Evolutionary conservation across 2,329 filamentous ascomycete species (phyloP), one percentile per base, ranked within the genome.

Genomic region (Venturia asperata): DNA sequence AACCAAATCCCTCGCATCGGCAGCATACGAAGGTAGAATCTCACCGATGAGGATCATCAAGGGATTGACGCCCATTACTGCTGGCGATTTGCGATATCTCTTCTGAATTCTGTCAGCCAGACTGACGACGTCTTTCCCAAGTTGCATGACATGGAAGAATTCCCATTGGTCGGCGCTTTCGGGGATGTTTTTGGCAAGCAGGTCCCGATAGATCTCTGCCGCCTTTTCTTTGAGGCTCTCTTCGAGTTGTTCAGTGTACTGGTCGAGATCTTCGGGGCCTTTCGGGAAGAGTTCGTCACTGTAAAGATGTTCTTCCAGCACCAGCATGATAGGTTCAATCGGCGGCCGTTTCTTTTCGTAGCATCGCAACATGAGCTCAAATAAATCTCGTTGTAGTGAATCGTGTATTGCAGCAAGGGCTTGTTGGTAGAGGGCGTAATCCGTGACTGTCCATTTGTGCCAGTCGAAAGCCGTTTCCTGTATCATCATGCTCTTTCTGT

Each of bases 21-120:
- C 86, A 66, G 96, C 92, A 74, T 96, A 97, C 67, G 89, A 88
- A 0, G 94, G 94, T 66, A 97, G 88, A 64, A 94, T 87, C 63
- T 91, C 90, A 69, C 89, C 85, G 7, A 96, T 86, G 41, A 97
- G 80, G 43, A 94, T 88, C 60, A 84, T 86, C 70, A 86, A 77
- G 15, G 84, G 85, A 66, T 83, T 85, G 21, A 86, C 83, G 37
- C 92, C 92, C 86, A 96, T 88, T 66, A 97, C 89, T 68, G 91
- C 88, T 0, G 91, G 91, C 66, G 89, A 94, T 71, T 90, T 93
- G 70, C 86, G 86, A 76, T 96, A 99, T 61, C 93, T 86, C 77
- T 97, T 97, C 75, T 92, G 88, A 63, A 97, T 95, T 73, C 88
- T 90, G 71, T 96, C 88, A 68, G 89, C 91, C 41, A 97, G 81